Percentiles rank a stretch among this genome's conserved stretches.
Evolutionary conservation across 2,329 filamentous ascomycete species (phyloP).

Genomic region (Aureobasidium vineae): DNA sequence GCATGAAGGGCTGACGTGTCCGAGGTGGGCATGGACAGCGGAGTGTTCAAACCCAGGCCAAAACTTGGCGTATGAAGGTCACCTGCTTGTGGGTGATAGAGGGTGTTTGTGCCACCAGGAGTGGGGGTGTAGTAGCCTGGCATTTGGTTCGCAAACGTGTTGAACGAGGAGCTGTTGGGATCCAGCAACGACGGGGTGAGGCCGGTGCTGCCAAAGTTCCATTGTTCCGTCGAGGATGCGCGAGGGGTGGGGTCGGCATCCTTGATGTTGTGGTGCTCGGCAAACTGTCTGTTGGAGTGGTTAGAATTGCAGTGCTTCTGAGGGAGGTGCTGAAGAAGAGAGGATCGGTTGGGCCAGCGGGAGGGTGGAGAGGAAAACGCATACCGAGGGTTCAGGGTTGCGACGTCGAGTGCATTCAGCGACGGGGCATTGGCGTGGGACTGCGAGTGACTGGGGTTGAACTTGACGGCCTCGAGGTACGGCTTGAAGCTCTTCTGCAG

Average conservation of each 20-base stretch:
- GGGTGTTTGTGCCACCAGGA: slow-evolving; percentile 72
- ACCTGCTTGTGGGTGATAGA: slow-evolving; percentile 73
- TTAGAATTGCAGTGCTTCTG: no score
- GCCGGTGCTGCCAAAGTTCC: slow-evolving; percentile 54
- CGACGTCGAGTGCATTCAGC: slow-evolving; percentile 48
- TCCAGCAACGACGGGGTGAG: slow-evolving; percentile 90
- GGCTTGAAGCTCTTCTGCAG: slow-evolving; percentile 81
- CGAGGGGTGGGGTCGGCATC: slow-evolving; percentile 82
- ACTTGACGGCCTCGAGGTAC: slow-evolving; percentile 68
- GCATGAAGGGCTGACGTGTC: slow-evolving; percentile 60
- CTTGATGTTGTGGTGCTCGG: slow-evolving; percentile 56
- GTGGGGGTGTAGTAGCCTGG: slow-evolving; percentile 87
- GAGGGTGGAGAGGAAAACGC: slow-evolving; percentile 28
- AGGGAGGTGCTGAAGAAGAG: neutral
- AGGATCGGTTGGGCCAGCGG: neutral
- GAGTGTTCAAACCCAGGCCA: slow-evolving; percentile 68
- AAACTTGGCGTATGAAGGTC: slow-evolving; percentile 83
- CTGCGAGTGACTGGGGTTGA: slow-evolving; percentile 26
- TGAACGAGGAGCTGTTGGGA: slow-evolving; percentile 77
- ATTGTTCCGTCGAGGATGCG: slow-evolving; percentile 69
- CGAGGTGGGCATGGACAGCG: slow-evolving; percentile 75
- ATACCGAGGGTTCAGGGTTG: slow-evolving; percentile 45
- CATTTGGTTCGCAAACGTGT: slow-evolving; percentile 73
- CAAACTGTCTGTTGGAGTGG: slow-evolving; percentile 43
- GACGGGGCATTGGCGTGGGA: slow-evolving; percentile 43